Evolutionary conservation across 2,329 filamentous ascomycete genomes (phyloP), one percentile per base, ranked within the genome.

Genomic region (Tricladium varicosporioides): DNA sequence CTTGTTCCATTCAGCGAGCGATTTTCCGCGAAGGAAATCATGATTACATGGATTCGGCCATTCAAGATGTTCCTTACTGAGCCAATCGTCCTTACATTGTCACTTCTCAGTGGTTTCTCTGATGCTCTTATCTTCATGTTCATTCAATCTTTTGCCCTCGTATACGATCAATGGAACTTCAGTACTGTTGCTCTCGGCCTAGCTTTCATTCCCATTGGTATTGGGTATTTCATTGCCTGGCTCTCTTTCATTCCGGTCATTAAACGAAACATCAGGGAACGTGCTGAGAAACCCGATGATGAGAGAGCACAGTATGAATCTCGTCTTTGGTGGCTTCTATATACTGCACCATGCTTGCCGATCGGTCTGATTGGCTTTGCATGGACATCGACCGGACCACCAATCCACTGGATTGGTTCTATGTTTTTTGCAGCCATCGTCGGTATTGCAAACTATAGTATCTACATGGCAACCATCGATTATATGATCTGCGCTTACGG

Each of bases 41-140:
- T 82, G 36, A 61, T 69, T 36, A 82, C 82, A 2, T 86, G 83
- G 83, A 63, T 74, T 31, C 83, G 87, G 0, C 87, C 88, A 0
- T 91, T 89, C 72, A 80, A 80, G 65, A 88, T 91, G 83, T 88
- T 91, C 69, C 61, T 88, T 33, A 87, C 83, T 0, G 88, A 92
- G 73, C 87, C 88, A 3, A 91, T 91, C 56, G 88, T 91, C 10
- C 75, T 88, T 14, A 82, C 80, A 40, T 76, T 91, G 5, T 90
- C 87, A 1, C 78, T 91, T 0, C 82, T 91, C 5, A 86, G 82
- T 2, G 87, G 87, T 32, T 91, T 91, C 75, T 84, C 81, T 9
- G 88, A 91, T 58, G 86, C 86, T 2, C 80, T 91, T 3, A 90
- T 91, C 72, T 91, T 91, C 75, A 89, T 88, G 77, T 89, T 88